Base-by-base conservation (phyloP, 192 early-diverging fungal species). In the Borealophlyctis nickersoniae region DNA sequence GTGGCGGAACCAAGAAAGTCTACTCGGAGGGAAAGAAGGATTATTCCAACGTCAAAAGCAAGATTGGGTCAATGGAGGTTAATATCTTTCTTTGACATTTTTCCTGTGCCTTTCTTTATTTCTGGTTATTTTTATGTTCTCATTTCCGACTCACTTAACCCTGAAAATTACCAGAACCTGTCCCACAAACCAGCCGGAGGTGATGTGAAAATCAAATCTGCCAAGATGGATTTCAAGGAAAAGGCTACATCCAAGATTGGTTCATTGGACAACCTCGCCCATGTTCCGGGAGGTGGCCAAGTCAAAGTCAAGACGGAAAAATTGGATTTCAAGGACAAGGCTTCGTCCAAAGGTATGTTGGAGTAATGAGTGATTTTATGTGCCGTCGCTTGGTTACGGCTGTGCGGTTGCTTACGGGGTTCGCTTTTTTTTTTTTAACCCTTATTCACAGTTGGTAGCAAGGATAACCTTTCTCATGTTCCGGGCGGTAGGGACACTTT, bases 1-100 rank as follows among this genome's bases (percentile, higher is more conserved):
- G 52, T 29, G 49, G 50, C 0, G 49, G 50, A 29, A 14, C n/a
- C 39, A 62, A 62, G 36, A 62, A 62, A 49, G 31, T 62, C 11
- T 52, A 28, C 23, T 54, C 39, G 4, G 49, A 52, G 30, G 36
- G 13, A 49, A 52, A 55, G 36, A 22, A 24, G 26, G n/a, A n/a
- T n/a, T 62, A 26, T 30, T 22, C 26, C 36, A n/a, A n/a, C 3
- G 60, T 62, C 49, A 53, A 14, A 3, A 55, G 49, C 24, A 52
- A 52, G 49, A 30, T 62, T 52, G 60, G 60, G 16, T 55, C 49
- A 23, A 29, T 62, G 24, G 60, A 62, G 13, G 60, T 62, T n/a
- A n/a, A n/a, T n/a, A 62, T 26, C 27, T 62, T 52, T n/a, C 3
- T 1, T 0, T 22, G 45, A 13, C 3, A 28, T 14, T 3, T 11